Percentiles rank a stretch among this genome's conserved stretches.
Conservation (phyloP, 805 yeast genomes). For the Metschnikowia proteae region DNA sequence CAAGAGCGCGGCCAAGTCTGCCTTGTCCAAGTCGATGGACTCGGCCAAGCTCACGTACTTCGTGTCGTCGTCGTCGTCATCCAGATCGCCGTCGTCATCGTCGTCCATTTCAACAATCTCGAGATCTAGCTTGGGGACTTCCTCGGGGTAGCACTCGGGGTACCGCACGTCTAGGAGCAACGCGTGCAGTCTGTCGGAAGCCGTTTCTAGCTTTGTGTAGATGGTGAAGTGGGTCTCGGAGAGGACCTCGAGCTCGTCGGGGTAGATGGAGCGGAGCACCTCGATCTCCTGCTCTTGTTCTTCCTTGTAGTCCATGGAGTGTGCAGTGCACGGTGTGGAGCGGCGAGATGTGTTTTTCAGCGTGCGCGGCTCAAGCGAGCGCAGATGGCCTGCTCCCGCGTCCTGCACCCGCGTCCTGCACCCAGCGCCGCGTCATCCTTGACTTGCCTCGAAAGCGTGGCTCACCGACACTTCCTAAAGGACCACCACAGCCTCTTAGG, state of each 20-base stretch:
- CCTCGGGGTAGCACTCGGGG: conserved; percentile 81
- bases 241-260: conserved; percentile 69
- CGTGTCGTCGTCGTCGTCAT: conserved; percentile 22
- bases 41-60: conserved; percentile 55
- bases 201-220: conserved; percentile 62
- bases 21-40: conserved; percentile 48
- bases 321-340: neutral
- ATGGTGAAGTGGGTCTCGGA: conserved; percentile 53
- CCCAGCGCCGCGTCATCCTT: neutral
- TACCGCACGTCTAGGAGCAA: conserved; percentile 60
- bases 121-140: conserved; percentile 56
- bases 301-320: conserved; percentile 65
- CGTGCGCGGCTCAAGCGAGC: conserved; percentile 1
- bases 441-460: too few species aligned
- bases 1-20: conserved; percentile 42
- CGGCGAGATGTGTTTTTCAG: neutral
- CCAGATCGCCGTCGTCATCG: conserved; percentile 37
- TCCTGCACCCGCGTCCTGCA: too few species aligned
- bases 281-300: conserved; percentile 90
- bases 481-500: too few species aligned
- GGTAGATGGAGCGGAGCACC: conserved; percentile 85
- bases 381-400: too few species aligned
- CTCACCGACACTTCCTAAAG: too few species aligned
- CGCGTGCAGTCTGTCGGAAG: conserved; percentile 54
- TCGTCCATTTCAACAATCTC: conserved; percentile 30